phyloP scores from a whole-genome alignment of 1,284 basidiomycete species.

The Chiua sp. region DNA sequence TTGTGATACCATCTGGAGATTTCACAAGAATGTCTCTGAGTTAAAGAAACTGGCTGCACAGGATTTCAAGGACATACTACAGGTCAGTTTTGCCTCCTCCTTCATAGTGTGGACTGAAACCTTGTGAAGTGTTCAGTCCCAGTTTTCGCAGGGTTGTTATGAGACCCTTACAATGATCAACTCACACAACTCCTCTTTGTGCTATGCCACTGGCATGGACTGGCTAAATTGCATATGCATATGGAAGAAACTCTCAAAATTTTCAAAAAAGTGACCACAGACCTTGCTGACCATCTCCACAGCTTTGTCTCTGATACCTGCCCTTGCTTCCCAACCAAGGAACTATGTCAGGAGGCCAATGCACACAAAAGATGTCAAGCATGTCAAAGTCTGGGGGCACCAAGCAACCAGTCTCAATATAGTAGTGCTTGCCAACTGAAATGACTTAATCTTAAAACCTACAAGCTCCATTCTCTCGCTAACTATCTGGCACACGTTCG shows the following conservation, averaged over 20 bases:
- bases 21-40: constrained; percentile 29
- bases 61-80: constrained; percentile 35
- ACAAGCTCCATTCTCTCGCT: not conserved
- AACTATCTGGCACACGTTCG: not conserved
- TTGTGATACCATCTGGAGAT: constrained; percentile 3
- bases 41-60: constrained; percentile 37
- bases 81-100: constrained; percentile 15
- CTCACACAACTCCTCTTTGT: constrained; percentile 11
- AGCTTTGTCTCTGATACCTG: not conserved
- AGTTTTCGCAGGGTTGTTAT: constrained; percentile 16
- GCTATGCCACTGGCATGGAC: not conserved
- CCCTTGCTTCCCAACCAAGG: not conserved
- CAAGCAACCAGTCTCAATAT: too few relatives aligned
- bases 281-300: not conserved
- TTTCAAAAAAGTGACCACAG: too few relatives aligned
- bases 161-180: not conserved
- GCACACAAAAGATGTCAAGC: too few relatives aligned
- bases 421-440: too few relatives aligned
- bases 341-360: not conserved
- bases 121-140: too few relatives aligned
- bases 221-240: too few relatives aligned
- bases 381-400: too few relatives aligned
- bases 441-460: not conserved
- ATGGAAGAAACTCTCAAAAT: too few relatives aligned
- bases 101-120: too few relatives aligned